These are phyloP conservation scores for Penicillium brevicompactum DNA, from an alignment of 2,329 filamentous ascomycete genomes.

Conservation along the genomic window DNA sequence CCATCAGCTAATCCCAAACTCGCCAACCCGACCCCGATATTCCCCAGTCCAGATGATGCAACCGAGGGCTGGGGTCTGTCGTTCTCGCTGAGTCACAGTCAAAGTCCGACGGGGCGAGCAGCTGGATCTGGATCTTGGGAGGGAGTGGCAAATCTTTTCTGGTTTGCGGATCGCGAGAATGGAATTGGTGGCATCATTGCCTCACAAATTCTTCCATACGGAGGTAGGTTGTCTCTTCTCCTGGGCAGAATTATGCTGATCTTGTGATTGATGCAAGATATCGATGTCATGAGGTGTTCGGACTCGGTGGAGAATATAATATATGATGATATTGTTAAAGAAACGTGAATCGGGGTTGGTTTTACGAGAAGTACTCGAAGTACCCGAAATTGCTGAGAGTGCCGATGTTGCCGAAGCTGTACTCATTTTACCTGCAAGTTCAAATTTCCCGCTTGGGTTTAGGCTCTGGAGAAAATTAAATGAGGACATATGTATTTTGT, in stretches of 20 bases:
- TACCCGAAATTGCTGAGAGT: too few species aligned
- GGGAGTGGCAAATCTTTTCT: conserved; percentile 62
- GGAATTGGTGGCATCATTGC: conserved; percentile 58
- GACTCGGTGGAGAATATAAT: not conserved
- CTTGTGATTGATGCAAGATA: not conserved
- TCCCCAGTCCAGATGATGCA: conserved; percentile 41
- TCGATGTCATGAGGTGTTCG: not conserved
- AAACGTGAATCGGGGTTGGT: too few species aligned
- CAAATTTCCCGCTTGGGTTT: too few species aligned
- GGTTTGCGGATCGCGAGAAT: conserved; percentile 64
- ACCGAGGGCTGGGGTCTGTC: conserved; percentile 68
- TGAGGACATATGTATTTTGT: too few species aligned
- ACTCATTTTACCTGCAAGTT: too few species aligned
- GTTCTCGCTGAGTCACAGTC: conserved; percentile 55
- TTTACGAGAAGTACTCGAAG: too few species aligned
- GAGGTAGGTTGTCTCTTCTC: not conserved
- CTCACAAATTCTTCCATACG: conserved; percentile 53
- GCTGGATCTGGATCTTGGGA: conserved; percentile 58
- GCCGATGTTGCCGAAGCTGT: too few species aligned
- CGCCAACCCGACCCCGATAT: conserved; percentile 53
- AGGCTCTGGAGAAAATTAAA: too few species aligned
- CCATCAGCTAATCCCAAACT: conserved; percentile 53
- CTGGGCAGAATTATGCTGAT: not conserved
- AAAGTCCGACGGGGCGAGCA: conserved; percentile 55
- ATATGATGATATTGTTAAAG: not conserved